Evolutionary conservation across 1,284 basidiomycete species (phyloP).

Genomic region (Cutaneotrichosporon sp.): DNA sequence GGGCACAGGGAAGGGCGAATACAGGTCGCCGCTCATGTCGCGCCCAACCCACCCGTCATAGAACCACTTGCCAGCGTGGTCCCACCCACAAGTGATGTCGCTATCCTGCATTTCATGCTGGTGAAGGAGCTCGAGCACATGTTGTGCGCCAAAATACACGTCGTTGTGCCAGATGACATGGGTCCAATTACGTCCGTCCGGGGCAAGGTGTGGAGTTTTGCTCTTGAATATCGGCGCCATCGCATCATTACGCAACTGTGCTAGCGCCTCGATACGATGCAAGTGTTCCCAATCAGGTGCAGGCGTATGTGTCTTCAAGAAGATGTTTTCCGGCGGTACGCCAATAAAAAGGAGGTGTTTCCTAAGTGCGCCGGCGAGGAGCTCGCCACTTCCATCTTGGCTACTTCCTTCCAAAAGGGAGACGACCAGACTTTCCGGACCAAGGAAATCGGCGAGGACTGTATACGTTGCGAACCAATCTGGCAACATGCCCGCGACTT

Average conservation of each 20-base stretch:
- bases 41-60: conserved; percentile 56
- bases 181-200: conserved; percentile 47
- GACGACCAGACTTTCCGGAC: conserved; percentile 44
- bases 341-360: conserved; percentile 46
- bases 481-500: conserved; percentile 49
- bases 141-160: conserved; percentile 52
- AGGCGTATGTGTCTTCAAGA: conserved; percentile 40
- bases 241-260: conserved; percentile 53
- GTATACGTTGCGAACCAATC: conserved; percentile 52
- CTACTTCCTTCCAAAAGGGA: conserved; percentile 46
- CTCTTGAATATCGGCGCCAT: conserved; percentile 51
- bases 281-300: conserved; percentile 42
- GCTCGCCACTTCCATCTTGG: conserved; percentile 36
- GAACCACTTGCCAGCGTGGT: conserved; percentile 53
- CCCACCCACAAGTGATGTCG: conserved; percentile 55
- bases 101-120: conserved; percentile 53
- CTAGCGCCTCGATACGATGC: conserved; percentile 52
- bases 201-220: conserved; percentile 33
- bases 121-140: conserved; percentile 54
- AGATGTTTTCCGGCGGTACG: conserved; percentile 48
- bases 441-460: conserved; percentile 46
- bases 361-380: conserved; percentile 41
- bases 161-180: conserved; percentile 55
- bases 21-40: conserved; percentile 51
- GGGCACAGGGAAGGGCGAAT: conserved; percentile 49